Base-by-base conservation (phyloP, 208 protist species). In the Sergeia podlipaevii region DNA sequence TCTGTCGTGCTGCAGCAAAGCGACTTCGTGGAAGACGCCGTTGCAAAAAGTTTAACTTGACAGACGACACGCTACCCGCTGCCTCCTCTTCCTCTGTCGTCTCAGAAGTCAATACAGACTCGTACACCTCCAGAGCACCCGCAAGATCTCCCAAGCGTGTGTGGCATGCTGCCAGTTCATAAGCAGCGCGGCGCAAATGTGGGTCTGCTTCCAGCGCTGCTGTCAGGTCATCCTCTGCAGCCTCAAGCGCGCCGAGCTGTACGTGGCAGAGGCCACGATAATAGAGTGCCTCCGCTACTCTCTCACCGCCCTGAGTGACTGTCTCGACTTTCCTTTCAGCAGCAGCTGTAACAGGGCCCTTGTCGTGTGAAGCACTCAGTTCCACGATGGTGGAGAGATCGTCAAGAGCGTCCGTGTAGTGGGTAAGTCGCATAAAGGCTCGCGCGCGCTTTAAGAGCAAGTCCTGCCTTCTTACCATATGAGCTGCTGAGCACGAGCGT, bases 71-170 rank as follows among this genome's bases (percentile, higher is more conserved):
- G 20, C n/a, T 59, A 47, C 28, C 21, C 48, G 1, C 4, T 21
- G 3, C 11, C 26, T 8, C 30, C 20, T 57, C 48, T 15, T 60
- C 52, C 32, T 50, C 57, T 11, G 68, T 49, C 53, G 58, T 29
- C 20, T 95, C 85, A 30, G 57, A 23, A 26, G 65, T 41, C 29
- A 95, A 60, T 10, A 86, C 91, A 2, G 60, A 39, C 24, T 96
- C 80, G 64, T 96, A 96, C 56, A 95, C 85, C 11, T 57, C 52
- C 17, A 96, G 88, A 29, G 91, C 83, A 2, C 38, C 61, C 34
- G 32, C 56, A 45, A 90, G 91, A 50, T 94, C 83, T 8, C 84
- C 79, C 11, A 77, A 74, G 5, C 47, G 43, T 28, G 86, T 91
- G 43, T 89, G 72, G 42, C 84, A 91, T 13, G 86, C 75, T 3